Conservation (phyloP, 2,329 filamentous ascomycete genomes). For the Aspergillus fructus region DNA sequence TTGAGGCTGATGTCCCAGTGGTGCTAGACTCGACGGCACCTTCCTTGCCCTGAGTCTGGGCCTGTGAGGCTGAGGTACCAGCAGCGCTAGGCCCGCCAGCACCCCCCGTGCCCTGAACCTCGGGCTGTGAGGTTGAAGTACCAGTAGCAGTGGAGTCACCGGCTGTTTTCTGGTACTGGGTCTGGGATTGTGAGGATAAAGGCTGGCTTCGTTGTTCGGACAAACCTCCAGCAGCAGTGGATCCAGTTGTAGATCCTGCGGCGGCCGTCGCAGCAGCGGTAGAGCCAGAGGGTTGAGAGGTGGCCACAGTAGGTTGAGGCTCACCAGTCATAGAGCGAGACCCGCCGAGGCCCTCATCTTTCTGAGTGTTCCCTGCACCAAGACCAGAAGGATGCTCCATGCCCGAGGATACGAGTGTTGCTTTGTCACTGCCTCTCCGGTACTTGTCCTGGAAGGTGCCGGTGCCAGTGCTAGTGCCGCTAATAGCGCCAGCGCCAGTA, state of each 20-base stretch:
- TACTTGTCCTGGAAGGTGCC: not conserved
- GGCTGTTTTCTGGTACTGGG: not conserved
- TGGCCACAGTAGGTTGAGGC: not conserved
- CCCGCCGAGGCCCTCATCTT: not conserved
- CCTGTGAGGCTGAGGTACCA: not conserved
- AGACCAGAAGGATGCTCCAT: not conserved
- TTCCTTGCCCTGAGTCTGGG: not conserved
- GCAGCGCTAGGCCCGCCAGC: not conserved
- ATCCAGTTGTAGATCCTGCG: not conserved
- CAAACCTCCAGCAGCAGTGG: not conserved
- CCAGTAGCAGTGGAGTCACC: not conserved
- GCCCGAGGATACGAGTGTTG: constrained; percentile 7
- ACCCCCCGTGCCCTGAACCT: not conserved
- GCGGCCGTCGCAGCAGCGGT: not conserved
- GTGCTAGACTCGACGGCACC: not conserved
- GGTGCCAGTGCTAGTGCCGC: not conserved
- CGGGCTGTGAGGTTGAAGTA: too few relatives aligned
- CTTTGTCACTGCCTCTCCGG: not conserved
- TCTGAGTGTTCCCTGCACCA: not conserved
- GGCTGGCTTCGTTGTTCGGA: not conserved
- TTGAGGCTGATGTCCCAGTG: not conserved
- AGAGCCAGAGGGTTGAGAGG: not conserved
- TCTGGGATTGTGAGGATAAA: not conserved
- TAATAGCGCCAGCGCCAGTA: not conserved
- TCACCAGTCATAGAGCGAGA: not conserved